These are phyloP conservation scores for Eurotiales sp. DNA, from an alignment of 2,329 filamentous ascomycete species.

Conservation along the genomic window DNA sequence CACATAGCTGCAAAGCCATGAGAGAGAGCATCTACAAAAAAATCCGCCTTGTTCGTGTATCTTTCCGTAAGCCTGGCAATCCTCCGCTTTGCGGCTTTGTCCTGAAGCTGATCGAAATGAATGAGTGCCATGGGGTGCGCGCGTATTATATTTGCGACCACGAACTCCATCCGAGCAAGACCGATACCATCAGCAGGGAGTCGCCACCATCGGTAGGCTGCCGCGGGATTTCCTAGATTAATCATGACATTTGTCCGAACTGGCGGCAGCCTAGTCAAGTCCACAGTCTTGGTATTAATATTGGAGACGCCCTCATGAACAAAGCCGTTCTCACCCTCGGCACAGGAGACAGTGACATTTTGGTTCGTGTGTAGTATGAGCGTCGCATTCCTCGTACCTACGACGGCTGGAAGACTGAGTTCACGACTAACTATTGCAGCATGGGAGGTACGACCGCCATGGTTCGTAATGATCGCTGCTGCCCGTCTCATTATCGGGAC, in stretches of 20 bases:
- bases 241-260: conserved; percentile 34
- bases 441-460: conserved; percentile 31
- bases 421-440: conserved; percentile 42
- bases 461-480: conserved; percentile 35
- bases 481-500: conserved; percentile 39
- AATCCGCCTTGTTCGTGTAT: conserved; percentile 35
- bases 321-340: conserved; percentile 36
- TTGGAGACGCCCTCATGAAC: conserved; percentile 35
- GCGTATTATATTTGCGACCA: conserved; percentile 36
- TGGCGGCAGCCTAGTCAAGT: conserved; percentile 23
- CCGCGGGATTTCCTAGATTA: conserved; percentile 36
- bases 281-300: conserved; percentile 30
- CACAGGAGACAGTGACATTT: conserved; percentile 38
- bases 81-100: conserved; percentile 22
- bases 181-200: conserved; percentile 38
- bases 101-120: conserved; percentile 29
- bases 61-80: conserved; percentile 28
- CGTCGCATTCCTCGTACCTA: conserved; percentile 35
- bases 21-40: conserved; percentile 37
- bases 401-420: conserved; percentile 36
- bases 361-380: conserved; percentile 36
- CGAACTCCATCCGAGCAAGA: conserved; percentile 41
- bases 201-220: conserved; percentile 40
- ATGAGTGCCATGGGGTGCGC: conserved; percentile 38
- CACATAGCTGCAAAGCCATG: conserved; percentile 37